Conservation (phyloP, 1,139 yeast species). For the Suzukiozyma palmioleophila region DNA sequence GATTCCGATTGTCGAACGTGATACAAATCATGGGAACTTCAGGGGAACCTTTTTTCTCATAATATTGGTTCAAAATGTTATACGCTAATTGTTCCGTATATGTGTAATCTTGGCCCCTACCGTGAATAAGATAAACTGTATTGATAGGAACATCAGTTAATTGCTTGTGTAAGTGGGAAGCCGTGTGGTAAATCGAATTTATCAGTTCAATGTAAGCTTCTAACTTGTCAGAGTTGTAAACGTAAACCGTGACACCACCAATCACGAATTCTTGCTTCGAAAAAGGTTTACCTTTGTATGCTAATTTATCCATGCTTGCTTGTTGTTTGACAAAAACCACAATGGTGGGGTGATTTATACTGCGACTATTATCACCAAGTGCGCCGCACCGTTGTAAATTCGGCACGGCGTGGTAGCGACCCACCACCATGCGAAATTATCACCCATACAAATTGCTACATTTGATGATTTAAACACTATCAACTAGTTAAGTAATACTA, state of each 20-base stretch:
- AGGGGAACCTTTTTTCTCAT: conserved; percentile 13
- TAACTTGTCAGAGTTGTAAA: conserved; percentile 30
- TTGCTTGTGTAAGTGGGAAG: conserved; percentile 8
- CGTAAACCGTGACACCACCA: conserved; percentile 31
- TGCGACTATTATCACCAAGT: neutral
- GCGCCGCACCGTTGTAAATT: no score
- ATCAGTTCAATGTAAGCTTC: conserved; percentile 19
- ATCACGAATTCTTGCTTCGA: conserved; percentile 22
- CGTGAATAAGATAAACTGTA: conserved; percentile 38
- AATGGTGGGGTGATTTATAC: neutral
- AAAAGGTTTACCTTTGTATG: conserved; percentile 8
- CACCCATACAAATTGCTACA: no score
- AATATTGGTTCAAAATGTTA: conserved; percentile 23
- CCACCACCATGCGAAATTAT: no score
- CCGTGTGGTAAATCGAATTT: conserved; percentile 9
- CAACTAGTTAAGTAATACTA: no score
- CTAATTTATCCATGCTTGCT: neutral
- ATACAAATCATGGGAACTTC: conserved; percentile 40
- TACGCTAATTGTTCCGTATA: conserved; percentile 31
- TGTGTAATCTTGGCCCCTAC: conserved; percentile 26
- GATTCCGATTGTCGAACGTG: conserved; percentile 58
- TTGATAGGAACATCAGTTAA: conserved; percentile 28
- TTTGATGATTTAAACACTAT: no score
- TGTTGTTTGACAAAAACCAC: neutral
- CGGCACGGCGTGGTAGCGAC: neutral